Evolutionary conservation across 768 basidiomycete species (phyloP).

Genomic region (Amanita rimosa): DNA sequence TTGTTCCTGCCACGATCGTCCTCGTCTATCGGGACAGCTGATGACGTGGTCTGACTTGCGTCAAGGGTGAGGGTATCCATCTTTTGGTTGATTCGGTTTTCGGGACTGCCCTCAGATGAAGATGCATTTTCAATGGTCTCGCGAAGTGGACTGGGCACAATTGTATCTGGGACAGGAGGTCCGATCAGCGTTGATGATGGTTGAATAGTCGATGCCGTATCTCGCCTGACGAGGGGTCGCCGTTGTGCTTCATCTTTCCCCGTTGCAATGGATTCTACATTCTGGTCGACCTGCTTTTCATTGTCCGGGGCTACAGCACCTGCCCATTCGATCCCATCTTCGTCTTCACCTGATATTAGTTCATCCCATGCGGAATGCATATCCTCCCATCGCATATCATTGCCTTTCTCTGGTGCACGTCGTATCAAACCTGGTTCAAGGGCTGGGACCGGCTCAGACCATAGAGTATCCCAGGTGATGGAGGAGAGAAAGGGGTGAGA

Average conservation of each 20-base stretch:
- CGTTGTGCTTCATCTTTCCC: not conserved
- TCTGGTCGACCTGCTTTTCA: slow-evolving; percentile 1
- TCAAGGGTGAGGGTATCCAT: slow-evolving; percentile 19
- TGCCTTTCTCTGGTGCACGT: slow-evolving; percentile 22
- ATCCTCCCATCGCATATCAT: slow-evolving; percentile 36
- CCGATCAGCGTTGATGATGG: slow-evolving; percentile 5
- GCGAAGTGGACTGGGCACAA: slow-evolving; percentile 1
- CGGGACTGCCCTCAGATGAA: slow-evolving; percentile 34
- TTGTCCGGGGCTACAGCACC: slow-evolving; percentile 26
- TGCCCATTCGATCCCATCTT: slow-evolving; percentile 43
- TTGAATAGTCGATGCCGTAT: slow-evolving; percentile 11
- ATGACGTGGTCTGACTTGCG: slow-evolving; percentile 2
- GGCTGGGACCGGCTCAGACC: slow-evolving; percentile 49
- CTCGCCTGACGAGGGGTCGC: slow-evolving; percentile 10
- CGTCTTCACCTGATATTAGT: slow-evolving; percentile 23
- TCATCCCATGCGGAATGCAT: slow-evolving; percentile 45
- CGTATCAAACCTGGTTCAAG: slow-evolving; percentile 49
- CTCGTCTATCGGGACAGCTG: slow-evolving; percentile 6
- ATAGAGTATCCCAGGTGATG: slow-evolving; percentile 53
- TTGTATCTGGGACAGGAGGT: not conserved
- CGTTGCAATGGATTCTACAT: not conserved
- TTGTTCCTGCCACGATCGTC: slow-evolving; percentile 42
- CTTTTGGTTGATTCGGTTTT: slow-evolving; percentile 22
- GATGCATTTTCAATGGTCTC: not conserved
- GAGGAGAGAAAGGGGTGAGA: slow-evolving; percentile 49